A percentile compares a stretch with the other conserved stretches of the same genome.
Conservation (phyloP, 371 early-diverging fungal species). For the Entomophthora muscae region DNA sequence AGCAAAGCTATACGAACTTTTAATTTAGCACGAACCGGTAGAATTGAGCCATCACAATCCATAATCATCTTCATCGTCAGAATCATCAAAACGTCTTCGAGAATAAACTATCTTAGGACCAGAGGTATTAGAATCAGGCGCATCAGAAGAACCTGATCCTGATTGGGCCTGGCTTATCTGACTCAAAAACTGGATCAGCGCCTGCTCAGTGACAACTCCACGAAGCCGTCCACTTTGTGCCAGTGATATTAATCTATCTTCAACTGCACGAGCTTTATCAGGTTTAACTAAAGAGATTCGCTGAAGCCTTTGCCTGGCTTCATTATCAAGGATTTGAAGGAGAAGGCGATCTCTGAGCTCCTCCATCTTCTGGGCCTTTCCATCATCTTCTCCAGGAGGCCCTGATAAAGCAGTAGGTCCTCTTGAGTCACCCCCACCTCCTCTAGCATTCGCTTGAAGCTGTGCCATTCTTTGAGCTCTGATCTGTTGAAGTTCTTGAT, state of each 20-base stretch:
- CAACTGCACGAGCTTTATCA: constrained; percentile 75
- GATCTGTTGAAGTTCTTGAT: constrained; percentile 70
- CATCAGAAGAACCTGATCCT: neutral
- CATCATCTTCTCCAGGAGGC: neutral
- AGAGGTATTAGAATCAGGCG: neutral
- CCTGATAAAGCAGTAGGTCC: neutral
- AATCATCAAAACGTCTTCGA: neutral
- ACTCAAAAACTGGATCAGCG: constrained; percentile 67
- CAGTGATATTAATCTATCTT: constrained; percentile 78
- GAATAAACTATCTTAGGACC: neutral
- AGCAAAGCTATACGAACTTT: too few species aligned
- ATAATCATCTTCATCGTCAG: neutral
- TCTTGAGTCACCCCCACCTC: constrained; percentile 2
- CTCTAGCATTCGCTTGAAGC: constrained; percentile 19
- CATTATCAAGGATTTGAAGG: constrained; percentile 61
- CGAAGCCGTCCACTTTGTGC: constrained; percentile 68
- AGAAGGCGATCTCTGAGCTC: constrained; percentile 23
- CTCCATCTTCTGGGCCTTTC: neutral
- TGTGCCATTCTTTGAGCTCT: constrained; percentile 60
- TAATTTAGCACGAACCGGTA: too few species aligned
- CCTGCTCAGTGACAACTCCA: constrained; percentile 59
- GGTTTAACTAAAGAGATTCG: constrained; percentile 81
- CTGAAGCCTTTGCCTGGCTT: constrained; percentile 72
- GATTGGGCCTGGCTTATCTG: constrained; percentile 33
- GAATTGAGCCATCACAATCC: neutral